Evolutionary conservation across 306 rosid species (phyloP).

Genomic region (Albizia julibrissin): DNA sequence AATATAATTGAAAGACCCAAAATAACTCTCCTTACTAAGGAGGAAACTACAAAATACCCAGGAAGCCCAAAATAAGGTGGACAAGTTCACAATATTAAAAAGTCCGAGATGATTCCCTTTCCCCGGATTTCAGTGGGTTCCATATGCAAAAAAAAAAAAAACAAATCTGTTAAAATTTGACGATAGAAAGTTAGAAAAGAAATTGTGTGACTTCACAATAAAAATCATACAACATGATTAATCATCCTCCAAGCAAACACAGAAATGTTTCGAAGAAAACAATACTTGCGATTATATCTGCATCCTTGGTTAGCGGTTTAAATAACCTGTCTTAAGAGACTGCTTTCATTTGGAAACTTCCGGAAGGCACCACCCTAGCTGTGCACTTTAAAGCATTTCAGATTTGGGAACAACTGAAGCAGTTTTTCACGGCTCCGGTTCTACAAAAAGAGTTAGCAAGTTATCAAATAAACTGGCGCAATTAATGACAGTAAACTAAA

Average conservation of each 20-base stretch:
- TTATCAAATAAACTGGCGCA: constrained; percentile 21
- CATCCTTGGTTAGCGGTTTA: constrained; percentile 2
- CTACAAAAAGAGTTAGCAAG: constrained; percentile 42
- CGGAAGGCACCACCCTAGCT: constrained; percentile 44
- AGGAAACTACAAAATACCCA: not conserved
- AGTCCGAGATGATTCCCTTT: not conserved
- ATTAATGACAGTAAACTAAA: constrained; percentile 5
- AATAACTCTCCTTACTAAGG: not conserved
- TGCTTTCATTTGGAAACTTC: constrained; percentile 28
- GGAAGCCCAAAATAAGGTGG: not conserved
- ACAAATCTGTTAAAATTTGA: not conserved
- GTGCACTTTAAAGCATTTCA: constrained; percentile 87
- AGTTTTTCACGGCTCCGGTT: constrained; percentile 70
- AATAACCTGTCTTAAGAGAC: not conserved
- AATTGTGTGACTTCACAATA: not conserved
- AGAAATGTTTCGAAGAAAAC: not conserved
- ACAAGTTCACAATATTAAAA: not conserved
- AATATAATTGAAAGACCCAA: too few relatives aligned
- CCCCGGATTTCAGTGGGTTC: not conserved
- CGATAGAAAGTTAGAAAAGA: constrained; percentile 4
- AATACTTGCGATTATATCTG: not conserved
- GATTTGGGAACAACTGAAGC: constrained; percentile 68
- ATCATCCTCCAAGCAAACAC: not conserved
- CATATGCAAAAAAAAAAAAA: not conserved
- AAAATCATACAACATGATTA: not conserved